phyloP scores from a whole-genome alignment of 768 basidiomycete species.

The Auriscalpium orientale region DNA sequence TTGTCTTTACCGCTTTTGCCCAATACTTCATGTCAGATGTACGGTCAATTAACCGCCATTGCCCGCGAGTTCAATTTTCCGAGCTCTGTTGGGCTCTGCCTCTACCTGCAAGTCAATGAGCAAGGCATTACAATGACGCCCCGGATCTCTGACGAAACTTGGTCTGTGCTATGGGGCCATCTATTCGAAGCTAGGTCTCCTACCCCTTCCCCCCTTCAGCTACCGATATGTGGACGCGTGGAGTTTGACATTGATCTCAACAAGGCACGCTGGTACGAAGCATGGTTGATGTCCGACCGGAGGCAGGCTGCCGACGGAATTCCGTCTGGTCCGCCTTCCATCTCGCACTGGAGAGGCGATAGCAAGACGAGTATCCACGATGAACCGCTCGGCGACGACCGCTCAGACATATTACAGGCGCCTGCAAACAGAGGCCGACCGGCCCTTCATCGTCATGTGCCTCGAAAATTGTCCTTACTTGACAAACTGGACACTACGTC shows the following conservation, averaged over 20 bases:
- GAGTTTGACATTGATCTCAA: constrained; percentile 82
- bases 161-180: constrained; percentile 66
- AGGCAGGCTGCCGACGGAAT: constrained; percentile 36
- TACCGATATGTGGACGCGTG: constrained; percentile 68
- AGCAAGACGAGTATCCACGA: constrained; percentile 42
- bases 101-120: constrained; percentile 66
- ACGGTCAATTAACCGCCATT: constrained; percentile 68
- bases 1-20: background rate
- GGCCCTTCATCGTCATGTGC: constrained; percentile 41
- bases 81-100: constrained; percentile 64
- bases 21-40: constrained; percentile 42
- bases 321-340: constrained; percentile 34
- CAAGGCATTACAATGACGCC: constrained; percentile 51
- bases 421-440: constrained; percentile 21
- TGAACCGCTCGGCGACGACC: constrained; percentile 31
- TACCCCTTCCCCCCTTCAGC: constrained; percentile 25
- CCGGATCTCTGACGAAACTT: constrained; percentile 71
- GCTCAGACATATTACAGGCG: constrained; percentile 15
- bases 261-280: constrained; percentile 71
- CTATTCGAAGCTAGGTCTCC: constrained; percentile 38
- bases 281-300: constrained; percentile 51
- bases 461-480: constrained; percentile 61
- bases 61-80: constrained; percentile 80
- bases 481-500: constrained; percentile 50
- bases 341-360: constrained; percentile 47